phyloP scores from a whole-genome alignment of 805 yeast genomes.

The Metschnikowia lochheadii region DNA sequence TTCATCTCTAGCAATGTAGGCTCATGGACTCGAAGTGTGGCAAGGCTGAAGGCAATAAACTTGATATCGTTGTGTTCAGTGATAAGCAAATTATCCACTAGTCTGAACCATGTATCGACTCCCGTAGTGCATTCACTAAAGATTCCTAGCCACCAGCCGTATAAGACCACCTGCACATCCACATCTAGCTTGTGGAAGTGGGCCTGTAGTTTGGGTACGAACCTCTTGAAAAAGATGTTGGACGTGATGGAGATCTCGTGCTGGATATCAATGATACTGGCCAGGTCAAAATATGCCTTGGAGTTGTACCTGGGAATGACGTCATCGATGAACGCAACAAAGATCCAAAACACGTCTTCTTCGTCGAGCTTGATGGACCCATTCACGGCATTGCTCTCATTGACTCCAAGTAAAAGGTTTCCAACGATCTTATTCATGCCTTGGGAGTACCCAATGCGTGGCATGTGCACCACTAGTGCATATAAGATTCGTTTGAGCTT shows the following conservation, averaged over 20 bases:
- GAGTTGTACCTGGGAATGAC: constrained; percentile 44
- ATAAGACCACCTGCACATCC: constrained; percentile 46
- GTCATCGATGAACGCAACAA: constrained; percentile 46
- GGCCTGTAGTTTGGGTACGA: constrained; percentile 36
- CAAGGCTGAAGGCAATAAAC: constrained; percentile 30
- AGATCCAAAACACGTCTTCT: constrained; percentile 54
- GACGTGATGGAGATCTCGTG: constrained; percentile 39
- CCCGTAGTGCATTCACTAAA: constrained; percentile 49
- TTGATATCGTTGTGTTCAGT: constrained; percentile 31
- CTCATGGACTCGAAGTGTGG: constrained; percentile 37
- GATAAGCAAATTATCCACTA: constrained; percentile 46
- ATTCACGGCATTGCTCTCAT: constrained; percentile 11
- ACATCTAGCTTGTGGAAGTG: constrained; percentile 36
- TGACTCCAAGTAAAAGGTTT: constrained; percentile 40
- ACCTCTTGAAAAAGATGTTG: constrained; percentile 26
- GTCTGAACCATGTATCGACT: constrained; percentile 46
- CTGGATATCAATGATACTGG: constrained; percentile 26
- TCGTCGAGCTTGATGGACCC: constrained; percentile 20
- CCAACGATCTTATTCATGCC: constrained; percentile 62
- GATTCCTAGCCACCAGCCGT: constrained; percentile 55
- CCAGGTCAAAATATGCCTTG: constrained; percentile 9
- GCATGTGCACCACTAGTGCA: constrained; percentile 46
- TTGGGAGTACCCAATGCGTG: constrained; percentile 53
- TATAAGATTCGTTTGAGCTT: constrained; percentile 44
- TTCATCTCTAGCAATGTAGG: constrained; percentile 21